Base-by-base conservation (phyloP, 805 yeast genomes). In the Sporopachydermia lactativora region DNA sequence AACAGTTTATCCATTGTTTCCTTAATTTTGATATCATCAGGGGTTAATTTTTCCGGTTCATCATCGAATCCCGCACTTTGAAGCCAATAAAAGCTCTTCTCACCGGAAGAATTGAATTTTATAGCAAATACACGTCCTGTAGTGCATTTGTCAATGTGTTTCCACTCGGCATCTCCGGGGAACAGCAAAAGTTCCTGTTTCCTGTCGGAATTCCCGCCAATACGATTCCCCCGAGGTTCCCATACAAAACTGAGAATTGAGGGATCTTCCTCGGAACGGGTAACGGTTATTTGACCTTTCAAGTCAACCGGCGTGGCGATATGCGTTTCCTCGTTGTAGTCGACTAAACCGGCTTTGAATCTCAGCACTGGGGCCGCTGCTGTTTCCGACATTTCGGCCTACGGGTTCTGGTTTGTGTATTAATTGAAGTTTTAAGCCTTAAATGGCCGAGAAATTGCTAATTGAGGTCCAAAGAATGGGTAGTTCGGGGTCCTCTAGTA, bases 141-240 rank as follows among this genome's bases (percentile, higher is more conserved):
- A 36, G 61, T 70, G 57, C 94, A 81, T 18, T 82, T 73, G 39
- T 66, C 58, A 36, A 82, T 73, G 41, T 73, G 81, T 46, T 71
- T 71, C 75, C 86, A 82, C 36, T 78, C 73, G 40, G 81, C 89
- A 52, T 85, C 95, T 1, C 94, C 94, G 0, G 94, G 92, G 49
- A 84, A 76, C 36, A 84, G 71, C 47, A 83, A 64, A 43, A 82
- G 65, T 47, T 78, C 86, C 34, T 56, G 57, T 17, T 44, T 34
- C n/a, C 52, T 49, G 35, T 57, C 54, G 24, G 44, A 40, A 35
- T 46, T 46, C 19, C 51, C 62, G 15, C 63, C 57, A 66, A 64
- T 3, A 64, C 57, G 36, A 49, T 58, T 64, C 19, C 70, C 73
- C 42, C 81, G 72, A 19, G 94, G 83, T 34, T 68, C 60, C 95